A percentile compares a stretch with the other conserved stretches of the same genome.
Conservation (phyloP, 2,329 filamentous ascomycete genomes). For the Pestalotiopsis sp. region DNA sequence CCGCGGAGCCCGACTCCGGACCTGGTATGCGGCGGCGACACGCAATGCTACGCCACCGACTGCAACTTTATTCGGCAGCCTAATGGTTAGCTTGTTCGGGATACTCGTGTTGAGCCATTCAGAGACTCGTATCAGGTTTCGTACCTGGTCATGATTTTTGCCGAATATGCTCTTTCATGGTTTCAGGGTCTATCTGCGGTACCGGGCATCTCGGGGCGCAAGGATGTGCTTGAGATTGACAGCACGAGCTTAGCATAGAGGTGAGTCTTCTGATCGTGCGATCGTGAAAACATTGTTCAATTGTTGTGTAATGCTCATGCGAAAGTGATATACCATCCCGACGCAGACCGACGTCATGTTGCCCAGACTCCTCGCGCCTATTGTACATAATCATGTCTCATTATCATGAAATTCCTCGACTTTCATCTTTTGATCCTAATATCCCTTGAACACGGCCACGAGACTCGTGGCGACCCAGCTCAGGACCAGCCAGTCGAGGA, state of each 20-base stretch:
- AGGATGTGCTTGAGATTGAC: too few species aligned
- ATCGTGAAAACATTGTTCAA: too few species aligned
- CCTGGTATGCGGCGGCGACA: background rate
- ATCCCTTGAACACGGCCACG: slow-evolving; percentile 22
- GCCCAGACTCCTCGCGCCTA: background rate
- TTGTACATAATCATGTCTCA: background rate
- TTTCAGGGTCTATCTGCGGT: background rate
- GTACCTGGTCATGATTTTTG: background rate
- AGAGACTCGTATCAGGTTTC: background rate
- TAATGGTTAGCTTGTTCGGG: background rate
- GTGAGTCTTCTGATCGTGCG: too few species aligned
- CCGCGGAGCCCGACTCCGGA: background rate
- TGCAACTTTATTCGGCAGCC: background rate
- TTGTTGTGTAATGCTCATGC: background rate
- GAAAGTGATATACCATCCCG: background rate
- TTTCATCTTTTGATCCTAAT: slow-evolving; percentile 6
- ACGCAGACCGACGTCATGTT: background rate
- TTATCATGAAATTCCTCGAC: background rate
- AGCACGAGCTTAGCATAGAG: too few species aligned
- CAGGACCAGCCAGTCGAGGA: slow-evolving; percentile 24
- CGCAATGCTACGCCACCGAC: background rate
- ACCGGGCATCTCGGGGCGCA: too few species aligned
- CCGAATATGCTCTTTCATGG: background rate
- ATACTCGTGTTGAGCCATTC: background rate
- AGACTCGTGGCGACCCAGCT: slow-evolving; percentile 23